A percentile compares a stretch with the other conserved stretches of the same genome.
phyloP scores from a whole-genome alignment of 176 grass and related monocot species.

The Raddia distichophylla region DNA sequence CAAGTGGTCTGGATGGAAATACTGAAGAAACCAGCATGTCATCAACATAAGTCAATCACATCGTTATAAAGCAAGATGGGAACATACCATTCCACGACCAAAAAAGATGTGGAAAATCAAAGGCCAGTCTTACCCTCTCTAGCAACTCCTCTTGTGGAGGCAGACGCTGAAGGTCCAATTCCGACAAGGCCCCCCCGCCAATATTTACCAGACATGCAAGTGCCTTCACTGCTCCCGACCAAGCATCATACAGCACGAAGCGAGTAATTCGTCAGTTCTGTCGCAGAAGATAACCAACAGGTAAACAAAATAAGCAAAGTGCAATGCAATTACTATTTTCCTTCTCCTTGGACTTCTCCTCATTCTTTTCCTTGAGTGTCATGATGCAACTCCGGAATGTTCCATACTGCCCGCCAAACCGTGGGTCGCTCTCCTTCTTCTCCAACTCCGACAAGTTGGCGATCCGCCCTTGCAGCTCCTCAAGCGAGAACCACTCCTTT shows the following conservation, averaged over 20 bases:
- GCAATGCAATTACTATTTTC: neutral
- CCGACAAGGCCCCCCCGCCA: constrained; percentile 23
- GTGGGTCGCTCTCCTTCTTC: constrained; percentile 27
- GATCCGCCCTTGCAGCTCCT: constrained; percentile 74
- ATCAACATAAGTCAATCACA: neutral
- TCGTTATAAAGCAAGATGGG: neutral
- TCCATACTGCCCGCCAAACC: neutral
- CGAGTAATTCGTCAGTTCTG: constrained; percentile 6
- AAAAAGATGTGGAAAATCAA: neutral
- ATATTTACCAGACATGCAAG: constrained; percentile 42
- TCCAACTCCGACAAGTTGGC: constrained; percentile 64
- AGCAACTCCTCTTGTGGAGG: constrained; percentile 81
- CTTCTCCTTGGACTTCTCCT: neutral
- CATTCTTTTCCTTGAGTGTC: neutral
- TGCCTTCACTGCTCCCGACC: constrained; percentile 35
- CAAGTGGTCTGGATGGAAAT: constrained; percentile 95
- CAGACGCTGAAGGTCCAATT: constrained; percentile 37
- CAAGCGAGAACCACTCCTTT: constrained; percentile 65
- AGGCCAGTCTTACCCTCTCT: constrained; percentile 62
- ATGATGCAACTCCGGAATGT: constrained; percentile 6
- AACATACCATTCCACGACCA: neutral
- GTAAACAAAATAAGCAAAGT: constrained; percentile 23
- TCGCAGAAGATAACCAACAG: neutral
- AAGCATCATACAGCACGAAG: constrained; percentile 29
- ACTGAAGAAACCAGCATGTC: constrained; percentile 54